Base-by-base conservation (phyloP, 345 rosid genomes). In the Salix koriyanagi region DNA sequence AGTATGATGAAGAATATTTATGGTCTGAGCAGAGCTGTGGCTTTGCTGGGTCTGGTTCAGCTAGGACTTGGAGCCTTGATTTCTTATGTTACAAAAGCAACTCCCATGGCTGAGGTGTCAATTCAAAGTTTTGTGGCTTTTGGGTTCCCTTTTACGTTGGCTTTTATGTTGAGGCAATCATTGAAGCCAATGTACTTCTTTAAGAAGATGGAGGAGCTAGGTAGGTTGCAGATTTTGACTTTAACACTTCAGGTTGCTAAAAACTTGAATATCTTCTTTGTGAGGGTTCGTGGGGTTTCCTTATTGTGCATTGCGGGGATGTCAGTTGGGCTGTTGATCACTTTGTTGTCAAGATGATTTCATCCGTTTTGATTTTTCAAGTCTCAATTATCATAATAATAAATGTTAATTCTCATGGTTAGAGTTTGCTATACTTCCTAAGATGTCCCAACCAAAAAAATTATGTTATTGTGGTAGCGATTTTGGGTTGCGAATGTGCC, bases 211-310 rank as follows among this genome's bases (percentile, higher is more conserved):
- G 99, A 93, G 84, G 93, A 93, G 82, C 79, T 73, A 54, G 97
- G 97, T 4, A 88, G 99, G 87, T 68, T 95, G 78, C 97, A 95
- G 91, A 90, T 95, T 79, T 84, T 95, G 18, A 93, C 98, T 19
- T 82, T 91, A 62, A 83, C 89, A 0, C 93, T 91, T 70, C 96
- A 91, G 86, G 89, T 89, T 50, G 86, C 92, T 16, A 96, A 96
- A 85, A 88, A 90, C 74, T 81, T 93, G 82, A 89, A 90, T 81
- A 2, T 82, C 52, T 80, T 93, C 44, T 91, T 93, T 71, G 88
- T 81, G 18, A 82, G 98, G 75, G 70, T 85, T 66, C 94, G 96
- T 13, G 79, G 87, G 26, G 88, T 87, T 68, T 86, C 90, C 2
- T 71, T 85, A 37, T 64, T 87, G 77, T 91, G 98, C 28, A 74